Evolutionary conservation across 345 rosid genomes (phyloP).

Genomic region (Aurinia saxatilis): DNA sequence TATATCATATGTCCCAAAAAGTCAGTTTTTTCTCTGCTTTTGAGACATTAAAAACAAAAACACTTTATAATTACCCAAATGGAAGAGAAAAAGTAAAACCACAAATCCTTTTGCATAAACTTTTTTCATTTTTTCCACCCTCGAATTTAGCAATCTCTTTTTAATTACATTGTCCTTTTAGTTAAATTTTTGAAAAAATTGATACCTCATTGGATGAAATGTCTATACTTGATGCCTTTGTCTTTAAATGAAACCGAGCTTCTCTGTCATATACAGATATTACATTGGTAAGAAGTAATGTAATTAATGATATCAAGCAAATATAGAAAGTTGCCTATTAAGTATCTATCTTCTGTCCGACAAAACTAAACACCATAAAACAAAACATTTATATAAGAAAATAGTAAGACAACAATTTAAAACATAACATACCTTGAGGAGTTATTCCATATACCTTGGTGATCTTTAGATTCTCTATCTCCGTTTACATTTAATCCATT

Average conservation of each 20-base stretch:
- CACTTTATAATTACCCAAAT: not conserved
- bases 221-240: slow-evolving; percentile 23
- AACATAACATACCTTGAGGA: slow-evolving; percentile 29
- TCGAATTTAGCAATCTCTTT: slow-evolving; percentile 5
- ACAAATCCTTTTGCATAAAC: not conserved
- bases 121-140: slow-evolving; percentile 9
- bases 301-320: not conserved
- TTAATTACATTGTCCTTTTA: slow-evolving; percentile 3
- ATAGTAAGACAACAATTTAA: not conserved
- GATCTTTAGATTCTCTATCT: slow-evolving; percentile 8
- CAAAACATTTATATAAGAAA: not conserved
- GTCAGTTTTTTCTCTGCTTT: slow-evolving; percentile 20
- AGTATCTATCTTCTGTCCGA: not conserved
- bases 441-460: slow-evolving; percentile 25
- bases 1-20: not conserved
- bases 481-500: slow-evolving; percentile 65
- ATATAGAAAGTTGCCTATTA: slow-evolving; percentile 10
- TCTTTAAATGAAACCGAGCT: slow-evolving; percentile 18
- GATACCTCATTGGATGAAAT: slow-evolving; percentile 28
- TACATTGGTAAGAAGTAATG: not conserved
- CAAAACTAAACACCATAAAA: not conserved
- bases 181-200: not conserved
- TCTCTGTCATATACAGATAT: slow-evolving; percentile 20
- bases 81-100: slow-evolving; percentile 10
- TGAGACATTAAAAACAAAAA: slow-evolving; percentile 1